Conservation (phyloP, 163 green algal species). For the Smithsoniella earleae region DNA sequence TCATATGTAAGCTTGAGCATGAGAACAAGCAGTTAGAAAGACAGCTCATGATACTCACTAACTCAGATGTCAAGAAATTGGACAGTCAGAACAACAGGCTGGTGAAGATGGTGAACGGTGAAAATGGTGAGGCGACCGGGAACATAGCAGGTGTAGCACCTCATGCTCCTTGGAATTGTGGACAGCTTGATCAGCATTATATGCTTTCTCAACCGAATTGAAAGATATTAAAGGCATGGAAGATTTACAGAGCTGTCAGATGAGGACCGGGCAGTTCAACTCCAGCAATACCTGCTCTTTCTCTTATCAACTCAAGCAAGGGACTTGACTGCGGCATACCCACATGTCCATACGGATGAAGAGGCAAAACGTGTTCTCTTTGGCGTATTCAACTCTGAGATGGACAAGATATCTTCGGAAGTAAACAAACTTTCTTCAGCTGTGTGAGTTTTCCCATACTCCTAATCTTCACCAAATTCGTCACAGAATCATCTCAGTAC, state of each 20-base stretch:
- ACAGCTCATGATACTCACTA: constrained; percentile 1
- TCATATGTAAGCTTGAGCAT: background rate
- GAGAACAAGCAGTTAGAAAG: constrained; percentile 3
- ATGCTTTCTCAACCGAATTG: background rate
- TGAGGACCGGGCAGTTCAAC: too few relatives aligned
- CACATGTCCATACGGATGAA: background rate
- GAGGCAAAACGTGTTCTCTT: background rate
- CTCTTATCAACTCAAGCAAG: background rate
- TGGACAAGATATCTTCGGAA: constrained; percentile 3
- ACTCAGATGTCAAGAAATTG: constrained; percentile 11
- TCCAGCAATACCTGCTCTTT: constrained; percentile 11
- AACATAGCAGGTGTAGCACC: background rate
- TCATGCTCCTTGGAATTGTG: background rate
- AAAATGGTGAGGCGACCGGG: background rate
- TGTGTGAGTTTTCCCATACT: background rate
- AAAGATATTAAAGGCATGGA: background rate
- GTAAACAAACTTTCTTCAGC: background rate
- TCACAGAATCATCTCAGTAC: too few relatives aligned
- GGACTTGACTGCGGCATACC: constrained; percentile 1
- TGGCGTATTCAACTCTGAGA: background rate
- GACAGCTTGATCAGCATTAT: background rate
- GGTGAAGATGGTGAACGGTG: background rate
- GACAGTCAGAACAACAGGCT: background rate
- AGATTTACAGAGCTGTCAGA: background rate
- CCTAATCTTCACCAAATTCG: too few relatives aligned